Evolutionary conservation across 2,329 filamentous ascomycete species (phyloP), one percentile per base, ranked within the genome.

Genomic region (Penicillium brevicompactum): DNA sequence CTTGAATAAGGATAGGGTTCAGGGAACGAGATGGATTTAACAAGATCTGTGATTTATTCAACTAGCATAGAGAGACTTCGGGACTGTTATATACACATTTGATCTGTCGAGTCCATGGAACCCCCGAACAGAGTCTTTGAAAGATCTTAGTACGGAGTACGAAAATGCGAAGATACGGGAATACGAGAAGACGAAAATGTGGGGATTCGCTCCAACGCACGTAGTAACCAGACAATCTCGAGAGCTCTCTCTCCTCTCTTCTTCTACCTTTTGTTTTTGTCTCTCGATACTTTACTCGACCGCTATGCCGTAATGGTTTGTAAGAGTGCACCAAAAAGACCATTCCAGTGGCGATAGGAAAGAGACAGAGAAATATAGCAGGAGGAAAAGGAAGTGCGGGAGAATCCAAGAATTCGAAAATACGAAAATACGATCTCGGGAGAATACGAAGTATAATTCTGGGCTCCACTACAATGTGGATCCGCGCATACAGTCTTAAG

Each of bases 181-280:
- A 53, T 48, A 37, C 51, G 56, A 55, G 52, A 55, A 55, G 49
- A 34, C 56, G 48, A 58, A 37, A 55, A 55, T 55, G 46, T 52
- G 55, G 54, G 34, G n/a, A 16, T 30, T 4, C 24, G 24, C 18
- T 18, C 18, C 18, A 18, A 18, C 18, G 18, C 18, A 18, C 18
- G 18, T 18, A 18, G 18, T 18, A 18, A 18, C 1, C 18, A 18
- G 18, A 18, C 18, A 2, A 2, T 18, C 18, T 18, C 18, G 18
- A 18, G 18, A 18, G 18, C 18, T 2, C 18, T 18, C 18, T 18
- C 18, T 18, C 18, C 18, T 18, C 18, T 18, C 18, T 18, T 18
- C 18, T 18, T 18, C 18, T 18, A 18, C 18, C 18, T 18, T 18
- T 18, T 18, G 18, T 18, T 18, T 18, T 18, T 18, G 18, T 18